Evolutionary conservation across 495 filamentous ascomycete genomes (phyloP), one percentile per base, ranked within the genome.

Genomic region (Lophiotrema nucula): DNA sequence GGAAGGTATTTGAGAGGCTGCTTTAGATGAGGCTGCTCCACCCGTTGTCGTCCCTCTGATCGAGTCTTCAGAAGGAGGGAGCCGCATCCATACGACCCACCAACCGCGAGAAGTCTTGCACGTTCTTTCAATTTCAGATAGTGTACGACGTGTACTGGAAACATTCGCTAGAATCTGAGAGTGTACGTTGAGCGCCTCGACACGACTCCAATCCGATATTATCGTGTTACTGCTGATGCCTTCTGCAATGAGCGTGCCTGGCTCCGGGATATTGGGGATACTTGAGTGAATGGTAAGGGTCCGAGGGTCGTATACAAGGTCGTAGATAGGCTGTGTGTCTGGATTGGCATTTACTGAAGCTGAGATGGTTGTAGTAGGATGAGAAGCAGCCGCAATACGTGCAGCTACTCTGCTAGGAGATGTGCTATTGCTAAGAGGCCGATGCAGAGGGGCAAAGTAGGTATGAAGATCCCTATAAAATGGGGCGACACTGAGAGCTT

Each of bases 51-150:
- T n/a, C n/a, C n/a, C n/a, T n/a, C n/a, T n/a, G n/a, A n/a, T n/a
- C n/a, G n/a, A n/a, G 31, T 8, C 8, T 35, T 35, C 8, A 66
- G 74, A 37, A 64, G 75, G 64, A 77, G 84, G 74, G 8, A 92
- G 74, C 37, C 88, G 79, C 48, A 88, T 90, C 92, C 95, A 97
- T 47, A 97, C 88, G 24, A 97, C 78, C 93, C 95, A 98, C 92
- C 92, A 98, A 1, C 91, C 91, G 10, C 91, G 81, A 44, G 77
- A 87, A 4, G 92, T 97, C 77, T 96, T 95, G 72, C 85, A 88
- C 12, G 88, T 97, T n/a, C 88, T 76, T 72, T 97, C 95, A 5
- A 86, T 69, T 65, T 92, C 90, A 3, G 56, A 48, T 1, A 54
- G 23, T 1, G 13, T 77, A 70, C 1, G 73, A 62, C 11, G 81